Evolutionary conservation across 495 filamentous ascomycete species (phyloP).

Genomic region (Friedmanniomyces endolithicus): DNA sequence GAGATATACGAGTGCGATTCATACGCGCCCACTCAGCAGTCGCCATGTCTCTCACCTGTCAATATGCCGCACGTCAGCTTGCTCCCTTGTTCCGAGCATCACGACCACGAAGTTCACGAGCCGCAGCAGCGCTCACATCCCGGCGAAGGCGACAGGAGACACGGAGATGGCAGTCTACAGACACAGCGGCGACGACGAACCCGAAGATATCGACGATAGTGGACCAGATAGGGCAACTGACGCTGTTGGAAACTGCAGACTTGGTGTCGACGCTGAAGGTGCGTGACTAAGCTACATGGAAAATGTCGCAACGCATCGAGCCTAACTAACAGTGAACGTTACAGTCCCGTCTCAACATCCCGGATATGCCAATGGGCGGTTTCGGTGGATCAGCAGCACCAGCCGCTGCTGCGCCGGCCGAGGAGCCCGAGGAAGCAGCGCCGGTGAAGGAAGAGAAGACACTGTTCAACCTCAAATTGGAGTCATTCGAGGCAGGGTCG

Average conservation of each 20-base stretch:
- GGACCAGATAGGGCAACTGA: conserved; percentile 96
- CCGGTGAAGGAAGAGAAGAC: conserved; percentile 87
- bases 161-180: conserved; percentile 62
- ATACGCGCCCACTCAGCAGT: background rate
- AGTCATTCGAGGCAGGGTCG: conserved; percentile 68
- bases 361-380: conserved; percentile 86
- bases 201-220: conserved; percentile 89
- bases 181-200: conserved; percentile 44
- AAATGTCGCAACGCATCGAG: background rate
- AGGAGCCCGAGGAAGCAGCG: conserved; percentile 71
- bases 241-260: conserved; percentile 90
- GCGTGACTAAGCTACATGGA: conserved; percentile 15
- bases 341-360: conserved; percentile 90
- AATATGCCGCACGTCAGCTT: conserved; percentile 48
- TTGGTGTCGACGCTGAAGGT: conserved; percentile 89
- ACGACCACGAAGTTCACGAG: background rate
- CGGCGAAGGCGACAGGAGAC: conserved; percentile 20
- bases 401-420: conserved; percentile 52
- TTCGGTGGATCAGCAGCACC: conserved; percentile 54
- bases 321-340: conserved; percentile 17
- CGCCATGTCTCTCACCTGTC: conserved; percentile 48
- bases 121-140: background rate
- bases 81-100: conserved; percentile 31
- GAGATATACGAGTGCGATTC: background rate
- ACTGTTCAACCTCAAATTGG: conserved; percentile 87